Evolutionary conservation across 192 early-diverging fungal species (phyloP), one percentile per base, ranked within the genome.

Genomic region (Podila verticillata): DNA sequence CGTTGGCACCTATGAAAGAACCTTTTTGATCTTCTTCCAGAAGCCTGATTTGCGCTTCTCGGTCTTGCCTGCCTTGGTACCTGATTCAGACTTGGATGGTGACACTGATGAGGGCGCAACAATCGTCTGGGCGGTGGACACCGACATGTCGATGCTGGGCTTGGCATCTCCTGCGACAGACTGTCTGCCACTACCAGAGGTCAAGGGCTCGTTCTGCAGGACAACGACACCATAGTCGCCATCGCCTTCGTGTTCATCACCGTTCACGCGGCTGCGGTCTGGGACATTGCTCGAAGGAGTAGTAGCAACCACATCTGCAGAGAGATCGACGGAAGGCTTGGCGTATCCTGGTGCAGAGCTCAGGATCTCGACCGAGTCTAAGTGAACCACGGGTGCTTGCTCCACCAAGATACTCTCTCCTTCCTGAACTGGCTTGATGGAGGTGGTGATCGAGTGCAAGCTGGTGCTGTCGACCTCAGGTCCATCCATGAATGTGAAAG

Each of bases 11-110:
- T 71, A 71, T 29, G 62, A 30, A 35, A 79, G 65, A 15, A 63
- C 75, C 65, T 79, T 72, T 65, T 71, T 79, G 39, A 79, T 48
- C 63, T 79, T 79, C 39, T 72, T 79, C 75, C 75, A 79, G 59
- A 79, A 12, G 24, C 51, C 51, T 7, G 68, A 72, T 48, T 62
- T 70, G 12, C 72, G 72, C 65, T 74, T 74, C 65, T 75, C 73
- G 29, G 17, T 30, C 62, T 77, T 77, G 19, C 47, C 66, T 7
- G 36, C 63, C 32, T 35, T 64, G 12, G 32, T 24, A n/a, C 24
- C 24, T 10, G 24, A 39, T 12, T 24, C 60, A 22, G 59, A 28
- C 8, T 29, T 17, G 17, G 29, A 12, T 5, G 48, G n/a, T 39
- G 60, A 7, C 12, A 22, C 32, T 13, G 59, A 4, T 4, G 68